These are phyloP conservation scores for Beverwykella pulmonaria DNA, from an alignment of 495 filamentous ascomycete species.

Conservation along the genomic window DNA sequence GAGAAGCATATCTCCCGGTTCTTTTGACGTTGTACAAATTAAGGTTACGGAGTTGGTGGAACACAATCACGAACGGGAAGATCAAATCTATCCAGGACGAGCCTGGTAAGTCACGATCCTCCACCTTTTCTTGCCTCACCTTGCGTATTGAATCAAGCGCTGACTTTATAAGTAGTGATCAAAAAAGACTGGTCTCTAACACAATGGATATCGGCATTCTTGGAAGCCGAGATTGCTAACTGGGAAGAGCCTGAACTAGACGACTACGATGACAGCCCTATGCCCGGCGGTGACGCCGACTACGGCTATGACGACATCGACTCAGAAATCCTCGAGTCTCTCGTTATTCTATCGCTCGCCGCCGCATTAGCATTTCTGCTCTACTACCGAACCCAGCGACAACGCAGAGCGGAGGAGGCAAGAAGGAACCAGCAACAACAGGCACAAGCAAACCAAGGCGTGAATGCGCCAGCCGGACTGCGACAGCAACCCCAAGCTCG, in stretches of 20 bases:
- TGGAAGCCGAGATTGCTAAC: slow-evolving; percentile 69
- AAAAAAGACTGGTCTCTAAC: slow-evolving; percentile 73
- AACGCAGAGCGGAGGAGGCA: slow-evolving; percentile 49
- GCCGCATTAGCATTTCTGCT: slow-evolving; percentile 75
- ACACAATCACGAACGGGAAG: slow-evolving; percentile 82
- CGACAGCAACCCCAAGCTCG: slow-evolving; percentile 22
- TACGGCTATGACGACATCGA: slow-evolving; percentile 67
- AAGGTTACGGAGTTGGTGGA: slow-evolving; percentile 84
- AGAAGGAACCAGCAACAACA: slow-evolving; percentile 44
- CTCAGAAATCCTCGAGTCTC: slow-evolving; percentile 76
- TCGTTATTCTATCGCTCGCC: slow-evolving; percentile 78
- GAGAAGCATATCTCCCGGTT: slow-evolving; percentile 92
- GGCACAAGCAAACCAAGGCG: slow-evolving; percentile 30
- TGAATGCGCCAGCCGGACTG: slow-evolving; percentile 27
- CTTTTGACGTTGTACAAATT: slow-evolving; percentile 86
- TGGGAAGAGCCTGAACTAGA: slow-evolving; percentile 57
- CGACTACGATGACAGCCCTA: slow-evolving; percentile 53
- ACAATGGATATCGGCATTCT: slow-evolving; percentile 83
- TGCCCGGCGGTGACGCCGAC: slow-evolving; percentile 60
- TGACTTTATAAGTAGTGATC: slow-evolving; percentile 49
- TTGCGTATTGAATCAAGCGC: neutral
- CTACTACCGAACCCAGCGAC: slow-evolving; percentile 76
- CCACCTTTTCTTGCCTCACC: neutral
- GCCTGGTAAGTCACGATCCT: slow-evolving; percentile 61
- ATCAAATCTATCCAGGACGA: slow-evolving; percentile 90